Evolutionary conservation across 768 basidiomycete species (phyloP).

Genomic region (Clavaria fumosa): DNA sequence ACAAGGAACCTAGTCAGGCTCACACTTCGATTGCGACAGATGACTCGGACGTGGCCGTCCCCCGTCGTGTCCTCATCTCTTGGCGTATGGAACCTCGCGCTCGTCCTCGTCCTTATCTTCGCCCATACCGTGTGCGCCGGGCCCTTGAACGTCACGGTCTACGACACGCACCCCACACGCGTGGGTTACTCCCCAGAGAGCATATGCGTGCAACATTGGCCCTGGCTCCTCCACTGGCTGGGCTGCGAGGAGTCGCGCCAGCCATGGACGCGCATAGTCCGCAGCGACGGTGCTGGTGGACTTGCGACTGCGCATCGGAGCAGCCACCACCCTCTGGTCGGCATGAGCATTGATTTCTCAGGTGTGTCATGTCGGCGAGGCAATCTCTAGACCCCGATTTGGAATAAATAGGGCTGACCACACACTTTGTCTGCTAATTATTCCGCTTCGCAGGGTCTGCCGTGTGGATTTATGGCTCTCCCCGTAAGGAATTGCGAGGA

Average conservation of each 20-base stretch:
- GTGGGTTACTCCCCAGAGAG: not conserved
- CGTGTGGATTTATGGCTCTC: not conserved
- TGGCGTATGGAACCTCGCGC: too few species aligned
- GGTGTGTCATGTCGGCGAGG: not conserved
- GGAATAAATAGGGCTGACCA: too few species aligned
- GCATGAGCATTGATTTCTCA: not conserved
- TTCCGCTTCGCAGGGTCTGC: conserved; percentile 1
- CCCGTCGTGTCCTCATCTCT: too few species aligned
- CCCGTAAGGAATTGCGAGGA: not conserved
- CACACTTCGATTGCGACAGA: too few species aligned
- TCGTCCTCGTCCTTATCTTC: too few species aligned
- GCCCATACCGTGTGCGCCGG: conserved; percentile 1
- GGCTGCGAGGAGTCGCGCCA: not conserved
- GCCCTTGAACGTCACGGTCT: not conserved
- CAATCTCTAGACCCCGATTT: too few species aligned
- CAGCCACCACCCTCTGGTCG: not conserved
- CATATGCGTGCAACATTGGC: not conserved
- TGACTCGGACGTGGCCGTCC: too few species aligned
- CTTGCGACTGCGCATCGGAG: not conserved
- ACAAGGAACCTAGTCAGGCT: too few species aligned
- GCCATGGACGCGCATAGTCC: not conserved
- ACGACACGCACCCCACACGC: not conserved
- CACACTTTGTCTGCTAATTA: too few species aligned
- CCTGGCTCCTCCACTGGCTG: not conserved
- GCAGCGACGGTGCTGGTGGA: not conserved